A percentile compares a stretch with the other conserved stretches of the same genome.
Conservation (phyloP, 2,329 filamentous ascomycete species). For the Aspergillus viridinutans region DNA sequence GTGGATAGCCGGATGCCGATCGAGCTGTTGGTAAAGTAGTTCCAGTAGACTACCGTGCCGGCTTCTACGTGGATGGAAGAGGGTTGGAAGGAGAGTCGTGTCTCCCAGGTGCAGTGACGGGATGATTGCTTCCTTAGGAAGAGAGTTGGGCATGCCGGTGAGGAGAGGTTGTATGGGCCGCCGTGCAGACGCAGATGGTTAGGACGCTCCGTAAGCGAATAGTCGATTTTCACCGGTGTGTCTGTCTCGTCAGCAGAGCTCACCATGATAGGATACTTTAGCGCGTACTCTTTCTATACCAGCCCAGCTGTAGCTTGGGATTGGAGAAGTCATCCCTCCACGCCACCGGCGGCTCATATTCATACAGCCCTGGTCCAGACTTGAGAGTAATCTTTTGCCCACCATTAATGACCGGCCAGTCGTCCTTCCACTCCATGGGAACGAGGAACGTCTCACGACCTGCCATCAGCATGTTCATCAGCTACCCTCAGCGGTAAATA, state of each 20-base stretch:
- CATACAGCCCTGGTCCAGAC: conserved; percentile 18
- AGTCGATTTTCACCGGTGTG: conserved; percentile 46
- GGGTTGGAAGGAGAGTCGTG: conserved; percentile 46
- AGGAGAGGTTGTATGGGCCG: conserved; percentile 49
- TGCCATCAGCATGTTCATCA: conserved; percentile 7
- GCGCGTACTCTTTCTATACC: conserved; percentile 39
- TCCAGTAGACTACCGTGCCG: conserved; percentile 54
- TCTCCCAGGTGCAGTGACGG: conserved; percentile 41
- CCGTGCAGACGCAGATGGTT: conserved; percentile 49
- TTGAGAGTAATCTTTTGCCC: conserved; percentile 43
- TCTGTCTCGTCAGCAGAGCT: conserved; percentile 26
- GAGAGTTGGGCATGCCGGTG: conserved; percentile 50
- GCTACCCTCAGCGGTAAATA: not conserved
- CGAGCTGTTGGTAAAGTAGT: conserved; percentile 44
- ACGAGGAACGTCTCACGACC: conserved; percentile 51
- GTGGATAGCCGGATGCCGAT: conserved; percentile 36
- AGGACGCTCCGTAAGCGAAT: conserved; percentile 44
- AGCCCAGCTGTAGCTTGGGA: conserved; percentile 25
- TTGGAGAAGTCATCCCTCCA: conserved; percentile 37
- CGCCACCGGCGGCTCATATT: conserved; percentile 6
- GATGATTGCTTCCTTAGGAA: conserved; percentile 53
- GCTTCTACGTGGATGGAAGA: conserved; percentile 46
- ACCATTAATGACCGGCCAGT: conserved; percentile 51
- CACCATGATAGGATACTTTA: not conserved
- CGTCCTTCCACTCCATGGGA: conserved; percentile 47